phyloP scores from a whole-genome alignment of 2,329 filamentous ascomycete genomes.

The Aspergillus latus region DNA sequence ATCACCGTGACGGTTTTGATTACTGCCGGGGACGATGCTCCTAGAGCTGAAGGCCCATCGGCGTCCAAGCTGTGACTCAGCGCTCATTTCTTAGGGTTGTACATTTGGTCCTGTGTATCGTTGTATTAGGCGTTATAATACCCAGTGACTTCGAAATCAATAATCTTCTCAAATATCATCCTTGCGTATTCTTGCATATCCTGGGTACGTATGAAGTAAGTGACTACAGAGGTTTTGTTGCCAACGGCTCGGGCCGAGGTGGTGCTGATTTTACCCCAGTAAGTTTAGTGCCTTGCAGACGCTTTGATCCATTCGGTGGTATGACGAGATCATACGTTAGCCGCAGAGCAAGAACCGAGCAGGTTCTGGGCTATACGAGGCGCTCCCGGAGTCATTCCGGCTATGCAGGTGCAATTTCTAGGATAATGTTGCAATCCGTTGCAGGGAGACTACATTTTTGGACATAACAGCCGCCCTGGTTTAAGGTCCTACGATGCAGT shows the following conservation, averaged over 20 bases:
- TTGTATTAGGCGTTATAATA: slow-evolving; percentile 35
- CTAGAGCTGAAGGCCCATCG: slow-evolving; percentile 13
- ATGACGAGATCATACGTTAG: not conserved
- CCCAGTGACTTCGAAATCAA: slow-evolving; percentile 28
- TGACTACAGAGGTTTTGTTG: no score
- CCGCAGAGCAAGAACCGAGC: not conserved
- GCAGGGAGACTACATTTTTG: not conserved
- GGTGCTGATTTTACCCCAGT: not conserved
- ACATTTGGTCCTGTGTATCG: slow-evolving; percentile 22
- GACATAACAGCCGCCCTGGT: not conserved
- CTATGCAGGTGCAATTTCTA: not conserved
- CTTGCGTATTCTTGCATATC: not conserved
- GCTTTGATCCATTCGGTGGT: no score
- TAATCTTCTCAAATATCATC: not conserved
- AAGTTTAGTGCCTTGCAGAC: not conserved
- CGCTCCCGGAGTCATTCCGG: not conserved
- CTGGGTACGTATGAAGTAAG: no score
- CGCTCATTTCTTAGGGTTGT: slow-evolving; percentile 24
- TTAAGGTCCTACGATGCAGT: no score
- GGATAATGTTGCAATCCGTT: not conserved
- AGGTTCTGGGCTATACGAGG: not conserved
- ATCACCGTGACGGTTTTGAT: slow-evolving; percentile 18
- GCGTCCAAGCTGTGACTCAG: slow-evolving; percentile 43
- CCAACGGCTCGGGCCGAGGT: not conserved
- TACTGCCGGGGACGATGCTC: slow-evolving; percentile 14